Evolutionary conservation across 768 basidiomycete species (phyloP).

Genomic region (Clitopilus hobsonii): DNA sequence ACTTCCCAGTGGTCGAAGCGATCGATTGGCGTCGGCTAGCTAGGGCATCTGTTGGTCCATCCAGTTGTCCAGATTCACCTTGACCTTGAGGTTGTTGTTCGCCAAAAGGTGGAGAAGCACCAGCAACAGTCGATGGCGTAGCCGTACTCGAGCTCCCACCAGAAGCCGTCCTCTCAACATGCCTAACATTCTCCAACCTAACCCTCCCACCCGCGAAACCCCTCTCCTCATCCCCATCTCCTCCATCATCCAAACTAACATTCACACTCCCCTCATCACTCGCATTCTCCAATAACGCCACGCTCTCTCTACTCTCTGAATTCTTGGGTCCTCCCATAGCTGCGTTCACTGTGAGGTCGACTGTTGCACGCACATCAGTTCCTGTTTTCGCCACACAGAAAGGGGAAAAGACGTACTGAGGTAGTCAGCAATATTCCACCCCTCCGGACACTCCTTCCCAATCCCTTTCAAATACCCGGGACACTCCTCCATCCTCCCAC

Average conservation of each 20-base stretch:
- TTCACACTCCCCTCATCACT: slow-evolving; percentile 24
- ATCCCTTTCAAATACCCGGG: slow-evolving; percentile 77
- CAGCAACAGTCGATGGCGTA: no score
- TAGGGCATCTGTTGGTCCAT: background rate
- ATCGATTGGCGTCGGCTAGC: slow-evolving; percentile 7
- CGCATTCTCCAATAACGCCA: slow-evolving; percentile 10
- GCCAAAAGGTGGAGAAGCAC: no score
- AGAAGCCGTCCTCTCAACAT: no score
- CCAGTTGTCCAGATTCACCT: slow-evolving; percentile 39
- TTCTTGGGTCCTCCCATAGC: slow-evolving; percentile 24
- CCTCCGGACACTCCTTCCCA: slow-evolving; percentile 82
- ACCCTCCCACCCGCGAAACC: slow-evolving; percentile 34
- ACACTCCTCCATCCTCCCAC: slow-evolving; percentile 37
- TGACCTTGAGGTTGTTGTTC: no score
- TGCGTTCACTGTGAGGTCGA: slow-evolving; percentile 70
- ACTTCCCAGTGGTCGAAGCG: slow-evolving; percentile 41
- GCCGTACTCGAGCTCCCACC: slow-evolving; percentile 43
- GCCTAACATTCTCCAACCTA: background rate
- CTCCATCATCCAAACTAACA: no score
- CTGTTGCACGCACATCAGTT: slow-evolving; percentile 25
- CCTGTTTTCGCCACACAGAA: slow-evolving; percentile 1
- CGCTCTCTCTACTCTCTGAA: slow-evolving; percentile 20
- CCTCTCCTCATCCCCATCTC: background rate
- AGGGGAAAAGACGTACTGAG: slow-evolving; percentile 57
- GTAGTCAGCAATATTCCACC: slow-evolving; percentile 97